Evolutionary conservation across 176 grass and related monocot species (phyloP).

Genomic region (Phoenix roebelenii): DNA sequence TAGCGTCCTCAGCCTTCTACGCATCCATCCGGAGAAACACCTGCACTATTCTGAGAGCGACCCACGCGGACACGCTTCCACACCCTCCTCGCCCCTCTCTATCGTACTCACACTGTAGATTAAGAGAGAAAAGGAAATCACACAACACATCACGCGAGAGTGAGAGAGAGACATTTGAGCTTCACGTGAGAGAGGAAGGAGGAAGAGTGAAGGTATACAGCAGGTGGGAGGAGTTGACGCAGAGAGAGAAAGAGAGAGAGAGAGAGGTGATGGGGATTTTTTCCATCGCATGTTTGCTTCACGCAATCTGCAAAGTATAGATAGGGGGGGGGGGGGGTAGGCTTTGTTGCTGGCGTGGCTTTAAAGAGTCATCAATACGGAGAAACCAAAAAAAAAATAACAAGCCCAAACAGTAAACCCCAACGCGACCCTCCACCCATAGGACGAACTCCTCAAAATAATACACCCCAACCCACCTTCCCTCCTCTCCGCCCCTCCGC

Average conservation of each 20-base stretch:
- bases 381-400: constrained; percentile 53
- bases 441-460: constrained; percentile 23
- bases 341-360: constrained; percentile 82
- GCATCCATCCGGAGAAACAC: constrained; percentile 30
- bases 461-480: neutral
- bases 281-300: constrained; percentile 74
- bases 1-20: constrained; percentile 32
- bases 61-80: constrained; percentile 32
- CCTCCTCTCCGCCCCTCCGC: constrained; percentile 11
- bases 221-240: constrained; percentile 10
- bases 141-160: constrained; percentile 18
- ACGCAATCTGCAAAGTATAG: constrained; percentile 76
- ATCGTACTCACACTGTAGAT: constrained; percentile 8
- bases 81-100: constrained; percentile 13
- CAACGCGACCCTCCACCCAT: constrained; percentile 56
- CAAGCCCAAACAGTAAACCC: constrained; percentile 45
- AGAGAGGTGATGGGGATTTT: constrained; percentile 28
- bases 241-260: constrained; percentile 22
- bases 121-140: constrained; percentile 10
- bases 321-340: constrained; percentile 54
- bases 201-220: neutral
- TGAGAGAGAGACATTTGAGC: constrained; percentile 29
- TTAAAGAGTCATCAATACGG: constrained; percentile 96
- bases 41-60: constrained; percentile 24
- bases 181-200: constrained; percentile 24